Conservation (phyloP, 345 rosid genomes). For the Hypericum androsaemum region DNA sequence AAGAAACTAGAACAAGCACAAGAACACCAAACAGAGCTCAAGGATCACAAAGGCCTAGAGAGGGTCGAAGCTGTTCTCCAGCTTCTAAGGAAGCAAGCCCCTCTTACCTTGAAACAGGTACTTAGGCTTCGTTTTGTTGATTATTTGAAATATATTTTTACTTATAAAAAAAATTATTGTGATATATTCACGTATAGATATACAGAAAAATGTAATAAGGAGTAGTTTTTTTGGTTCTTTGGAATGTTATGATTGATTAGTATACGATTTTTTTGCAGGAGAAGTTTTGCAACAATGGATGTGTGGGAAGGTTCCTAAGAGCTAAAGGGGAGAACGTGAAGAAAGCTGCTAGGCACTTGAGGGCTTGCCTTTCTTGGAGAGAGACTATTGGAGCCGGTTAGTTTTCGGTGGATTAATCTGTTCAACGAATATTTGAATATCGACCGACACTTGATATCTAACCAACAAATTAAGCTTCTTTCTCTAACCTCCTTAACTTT, state of each 20-base stretch:
- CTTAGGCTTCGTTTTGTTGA: neutral
- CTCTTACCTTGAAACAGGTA: conserved; percentile 80
- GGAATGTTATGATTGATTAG: neutral
- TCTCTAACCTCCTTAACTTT: too few relatives aligned
- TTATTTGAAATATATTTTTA: neutral
- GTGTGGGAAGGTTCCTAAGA: conserved; percentile 68
- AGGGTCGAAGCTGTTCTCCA: conserved; percentile 64
- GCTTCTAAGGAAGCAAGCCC: conserved; percentile 55
- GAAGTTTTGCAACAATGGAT: conserved; percentile 73
- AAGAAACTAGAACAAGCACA: conserved; percentile 35
- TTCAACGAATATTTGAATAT: too few relatives aligned
- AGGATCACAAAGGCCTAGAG: neutral
- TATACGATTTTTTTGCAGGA: conserved; percentile 39
- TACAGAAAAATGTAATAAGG: too few relatives aligned
- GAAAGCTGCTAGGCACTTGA: conserved; percentile 71
- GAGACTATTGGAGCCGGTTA: conserved; percentile 60
- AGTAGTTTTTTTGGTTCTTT: too few relatives aligned
- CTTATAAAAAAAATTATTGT: neutral
- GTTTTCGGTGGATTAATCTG: too few relatives aligned
- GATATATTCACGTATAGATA: too few relatives aligned
- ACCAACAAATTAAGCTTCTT: too few relatives aligned
- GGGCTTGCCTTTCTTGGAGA: conserved; percentile 90
- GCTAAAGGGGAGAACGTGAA: conserved; percentile 71
- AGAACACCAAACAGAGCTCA: neutral
- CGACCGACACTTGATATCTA: too few relatives aligned